Evolutionary conservation across 2,329 filamentous ascomycete species (phyloP), one percentile per base, ranked within the genome.

Genomic region (Trichoderma sp.): DNA sequence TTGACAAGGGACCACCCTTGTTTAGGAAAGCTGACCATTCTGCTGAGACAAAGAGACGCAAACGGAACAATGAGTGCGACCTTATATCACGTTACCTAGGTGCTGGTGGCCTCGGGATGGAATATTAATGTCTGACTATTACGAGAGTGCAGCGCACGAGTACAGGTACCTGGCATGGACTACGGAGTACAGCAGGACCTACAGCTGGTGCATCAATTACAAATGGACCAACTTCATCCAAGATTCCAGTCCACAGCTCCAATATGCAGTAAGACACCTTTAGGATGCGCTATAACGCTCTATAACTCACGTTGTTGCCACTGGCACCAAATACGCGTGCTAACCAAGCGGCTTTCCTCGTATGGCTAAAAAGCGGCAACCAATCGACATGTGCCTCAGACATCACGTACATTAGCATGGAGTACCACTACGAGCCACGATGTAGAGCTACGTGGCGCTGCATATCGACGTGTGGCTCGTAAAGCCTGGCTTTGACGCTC

Each of bases 401-500:
- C 66, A 68, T 68, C 36, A 17, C 66, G 30, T 26, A 65, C 62
- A 11, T 53, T 47, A 47, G 53, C 17, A 47, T 13, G 12, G 17
- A 30, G 28, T 28, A n/a, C 26, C 11, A 57, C 53, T 9, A 39
- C 55, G 11, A 28, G 30, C 57, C 28, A 20, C 32, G 28, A 58
- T 59, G 57, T 59, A 59, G 30, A 34, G 66, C 66, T 68, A 68
- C 66, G 66, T 68, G 66, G 66, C 66, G 66, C 66, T 30, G 66
- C 66, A 68, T 68, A 50, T 59, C 36, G 20, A 50, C 26, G 66
- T 59, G 66, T 68, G 66, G 66, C 66, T 68, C 66, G 66, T 68
- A 32, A 68, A 23, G 13, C 20, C 64, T 17, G 6, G 15, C 32
- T 9, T 23, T 17, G 47, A 36, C 23, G 47, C 20, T 20, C 50